Evolutionary conservation across 106 monocot species (phyloP), one percentile per base, ranked within the genome.

Genomic region (Vanilla planifolia): DNA sequence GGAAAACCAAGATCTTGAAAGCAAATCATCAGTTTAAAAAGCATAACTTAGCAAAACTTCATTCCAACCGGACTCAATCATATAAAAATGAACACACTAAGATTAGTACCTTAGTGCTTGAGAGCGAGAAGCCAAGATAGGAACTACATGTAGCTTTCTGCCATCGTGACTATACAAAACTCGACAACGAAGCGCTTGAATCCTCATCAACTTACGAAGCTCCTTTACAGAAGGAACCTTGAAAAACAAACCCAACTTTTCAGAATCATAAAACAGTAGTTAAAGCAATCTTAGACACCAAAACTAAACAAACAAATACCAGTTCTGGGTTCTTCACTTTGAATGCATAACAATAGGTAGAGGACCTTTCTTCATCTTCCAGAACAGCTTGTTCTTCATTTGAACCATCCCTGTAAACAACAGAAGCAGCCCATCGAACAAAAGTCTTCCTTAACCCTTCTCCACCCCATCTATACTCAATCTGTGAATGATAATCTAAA

Each of bases 401-500:
- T 33, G 69, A 80, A 44, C 63, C 83, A 8, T 78, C 80, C 52
- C 78, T 77, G 16, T 83, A 85, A 46, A 76, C 75, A 63, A 88
- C 19, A 33, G 76, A 65, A 51, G 80, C 24, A 67, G 96, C 86
- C 96, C 96, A 96, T 56, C 91, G 84, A 67, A 91, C 46, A 60
- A 96, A 60, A 41, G 96, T 96, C 61, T 79, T 96, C 64, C 84
- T 91, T 41, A 96, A 70, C 19, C 91, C 80, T 65, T 96, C 96
- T 55, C 91, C 96, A 30, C 96, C 96, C 96, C 96, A 96, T 2
- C 86, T 74, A 61, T 87, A 96, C 59, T 87, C 91, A 58, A 96
- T 96, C 34, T 96, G 96, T 23, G 87, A 84, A 61, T 87, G 90
- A 71, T 96, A 96, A 77, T 96, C 90, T 30, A 64, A 51, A 71